Conservation (phyloP, 306 rosid genomes). For the Corylus heterophylla region DNA sequence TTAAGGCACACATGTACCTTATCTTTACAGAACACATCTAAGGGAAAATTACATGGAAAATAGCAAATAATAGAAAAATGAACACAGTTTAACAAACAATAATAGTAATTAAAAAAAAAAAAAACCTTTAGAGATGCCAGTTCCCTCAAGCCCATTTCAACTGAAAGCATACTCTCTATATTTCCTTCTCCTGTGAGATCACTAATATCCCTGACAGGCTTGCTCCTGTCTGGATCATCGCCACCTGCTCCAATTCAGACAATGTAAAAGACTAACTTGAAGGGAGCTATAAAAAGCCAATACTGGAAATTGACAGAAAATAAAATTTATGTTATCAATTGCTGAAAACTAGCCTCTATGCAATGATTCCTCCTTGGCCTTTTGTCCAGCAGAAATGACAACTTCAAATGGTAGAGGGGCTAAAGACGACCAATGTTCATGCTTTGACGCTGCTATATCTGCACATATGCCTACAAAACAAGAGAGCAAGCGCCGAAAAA, state of each 20-base stretch:
- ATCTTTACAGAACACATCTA: neutral
- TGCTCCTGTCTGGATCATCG: conserved; percentile 67
- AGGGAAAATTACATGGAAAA: conserved; percentile 2
- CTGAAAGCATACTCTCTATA: conserved; percentile 96
- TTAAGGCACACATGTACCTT: neutral
- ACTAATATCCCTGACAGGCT: conserved; percentile 63
- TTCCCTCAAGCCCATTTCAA: conserved; percentile 92
- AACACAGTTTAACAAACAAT: neutral
- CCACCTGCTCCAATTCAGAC: conserved; percentile 50
- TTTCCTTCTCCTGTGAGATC: conserved; percentile 94
- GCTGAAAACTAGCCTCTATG: conserved; percentile 45
- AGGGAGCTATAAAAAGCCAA: neutral
- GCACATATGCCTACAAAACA: conserved; percentile 73
- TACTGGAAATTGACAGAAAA: conserved; percentile 3
- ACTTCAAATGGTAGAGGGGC: conserved; percentile 97
- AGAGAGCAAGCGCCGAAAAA: conserved; percentile 21
- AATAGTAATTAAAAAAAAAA: conserved; percentile 7
- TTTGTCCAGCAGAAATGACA: conserved; percentile 93
- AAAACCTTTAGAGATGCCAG: conserved; percentile 78
- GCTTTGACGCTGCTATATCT: conserved; percentile 75
- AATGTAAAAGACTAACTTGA: neutral
- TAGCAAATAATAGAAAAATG: neutral
- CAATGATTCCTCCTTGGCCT: conserved; percentile 95
- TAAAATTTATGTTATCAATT: neutral
- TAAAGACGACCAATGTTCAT: conserved; percentile 89